Base-by-base conservation (phyloP, 306 rosid species). In the Quercus aquifolioides region DNA sequence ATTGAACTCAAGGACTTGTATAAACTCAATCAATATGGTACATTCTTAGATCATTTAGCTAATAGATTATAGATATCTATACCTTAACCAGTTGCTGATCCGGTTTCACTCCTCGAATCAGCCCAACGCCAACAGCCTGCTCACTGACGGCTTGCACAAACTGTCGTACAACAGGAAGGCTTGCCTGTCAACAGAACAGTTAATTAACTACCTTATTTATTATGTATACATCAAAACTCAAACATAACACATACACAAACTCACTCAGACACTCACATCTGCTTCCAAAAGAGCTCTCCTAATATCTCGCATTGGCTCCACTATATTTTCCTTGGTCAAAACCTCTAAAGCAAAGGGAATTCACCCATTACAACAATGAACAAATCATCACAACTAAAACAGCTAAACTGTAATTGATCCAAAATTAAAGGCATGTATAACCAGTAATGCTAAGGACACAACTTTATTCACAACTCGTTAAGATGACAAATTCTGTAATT, bases 11-110 rank as follows among this genome's bases (percentile, higher is more conserved):
- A 33, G 1, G 26, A 33, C 72, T 33, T 33, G 2, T 2, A 35
- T 3, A 35, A 31, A 67, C 35, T 9, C 51, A 11, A 5, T 46
- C 52, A 20, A 21, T 20, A 55, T 31, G 20, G 20, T 17, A 33
- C 25, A 14, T 41, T 15, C 73, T 8, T 20, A 5, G 17, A 5
- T 23, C 43, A 55, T 21, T 55, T 2, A 75, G 52, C 25, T 2
- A 35, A 65, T 10, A 5, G 76, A 46, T 46, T 46, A 11, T 46
- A 10, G 14, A 43, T 14, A 54, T 56, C 41, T 58, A 46, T 70
- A 90, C 98, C 96, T 95, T 95, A 74, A 95, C 99, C 91, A 95
- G 79, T 72, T 95, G 99, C 82, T 95, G 99, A 87, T 95, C 98
- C 0, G 97, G 98, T 84, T 59, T 93, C 80, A 95, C 98, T 20